A percentile compares a stretch with the other conserved stretches of the same genome.
Conservation (phyloP, 805 yeast genomes). For the Grigorovia yakushimaensis region DNA sequence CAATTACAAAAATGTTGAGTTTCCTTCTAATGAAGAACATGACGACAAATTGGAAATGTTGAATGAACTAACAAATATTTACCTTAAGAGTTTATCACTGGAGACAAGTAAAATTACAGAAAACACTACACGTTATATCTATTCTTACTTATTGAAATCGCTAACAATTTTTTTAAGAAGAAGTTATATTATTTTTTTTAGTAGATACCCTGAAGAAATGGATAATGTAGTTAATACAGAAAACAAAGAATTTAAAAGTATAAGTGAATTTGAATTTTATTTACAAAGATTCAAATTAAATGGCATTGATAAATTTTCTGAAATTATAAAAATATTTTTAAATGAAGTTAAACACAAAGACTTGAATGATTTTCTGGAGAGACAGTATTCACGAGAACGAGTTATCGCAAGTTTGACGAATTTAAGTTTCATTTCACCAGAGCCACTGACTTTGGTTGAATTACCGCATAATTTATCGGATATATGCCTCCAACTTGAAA, state of each 20-base stretch:
- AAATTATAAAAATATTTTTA: not conserved
- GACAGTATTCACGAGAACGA: not conserved
- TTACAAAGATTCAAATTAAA: not conserved
- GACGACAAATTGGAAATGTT: not conserved
- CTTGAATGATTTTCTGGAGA: not conserved
- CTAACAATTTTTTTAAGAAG: constrained; percentile 14
- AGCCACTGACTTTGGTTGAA: constrained; percentile 4
- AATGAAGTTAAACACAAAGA: not conserved
- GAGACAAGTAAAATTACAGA: not conserved
- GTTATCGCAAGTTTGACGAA: not conserved
- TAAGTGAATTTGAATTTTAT: constrained; percentile 2
- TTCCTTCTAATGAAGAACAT: not conserved
- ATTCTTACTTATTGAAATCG: constrained; percentile 4
- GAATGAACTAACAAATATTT: not conserved
- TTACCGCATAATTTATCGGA: constrained; percentile 11
- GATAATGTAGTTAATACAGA: not conserved
- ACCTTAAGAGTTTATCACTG: not conserved
- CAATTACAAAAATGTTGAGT: not conserved
- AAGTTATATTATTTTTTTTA: constrained; percentile 8
- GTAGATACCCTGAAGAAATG: constrained; percentile 7
- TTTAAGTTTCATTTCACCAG: constrained; percentile 2
- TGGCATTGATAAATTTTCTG: not conserved
- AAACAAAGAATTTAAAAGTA: not conserved
- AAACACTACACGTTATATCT: not conserved
- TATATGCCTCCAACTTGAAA: constrained; percentile 2